Evolutionary conservation across 352 stramenopile genomes (phyloP).

Genomic region (Globisporangium ultimum): DNA sequence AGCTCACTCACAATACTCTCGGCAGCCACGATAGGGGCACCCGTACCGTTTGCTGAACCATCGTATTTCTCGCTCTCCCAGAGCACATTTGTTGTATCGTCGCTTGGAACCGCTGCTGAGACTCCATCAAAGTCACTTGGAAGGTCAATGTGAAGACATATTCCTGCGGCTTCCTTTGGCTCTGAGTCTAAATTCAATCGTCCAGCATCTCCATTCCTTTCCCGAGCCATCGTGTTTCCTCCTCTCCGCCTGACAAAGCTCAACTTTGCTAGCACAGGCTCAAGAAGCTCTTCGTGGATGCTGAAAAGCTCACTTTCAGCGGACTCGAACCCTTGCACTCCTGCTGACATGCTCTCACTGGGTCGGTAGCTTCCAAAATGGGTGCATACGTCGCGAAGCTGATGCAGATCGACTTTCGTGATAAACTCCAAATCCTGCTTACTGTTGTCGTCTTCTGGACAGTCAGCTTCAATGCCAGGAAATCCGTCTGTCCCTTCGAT

Average conservation of each 20-base stretch:
- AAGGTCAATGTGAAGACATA: neutral
- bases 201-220: neutral
- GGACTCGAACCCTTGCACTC: neutral
- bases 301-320: constrained; percentile 33
- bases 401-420: constrained; percentile 34
- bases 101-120: no score
- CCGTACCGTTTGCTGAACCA: neutral
- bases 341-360: constrained; percentile 26
- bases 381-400: constrained; percentile 27
- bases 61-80: neutral
- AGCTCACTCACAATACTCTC: constrained; percentile 10
- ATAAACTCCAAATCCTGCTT: neutral
- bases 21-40: neutral
- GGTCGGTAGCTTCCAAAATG: constrained; percentile 53
- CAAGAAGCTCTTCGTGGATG: constrained; percentile 52
- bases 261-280: constrained; percentile 35
- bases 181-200: no score
- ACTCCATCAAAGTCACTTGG: neutral
- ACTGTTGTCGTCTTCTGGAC: neutral
- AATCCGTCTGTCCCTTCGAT: constrained; percentile 16
- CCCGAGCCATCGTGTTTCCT: neutral
- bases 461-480: neutral
- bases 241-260: constrained; percentile 12
- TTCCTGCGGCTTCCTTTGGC: no score
- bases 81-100: no score